Base-by-base conservation (phyloP, 225 moss, liverwort and hornwort genomes). In the Sphagnum tenellum region DNA sequence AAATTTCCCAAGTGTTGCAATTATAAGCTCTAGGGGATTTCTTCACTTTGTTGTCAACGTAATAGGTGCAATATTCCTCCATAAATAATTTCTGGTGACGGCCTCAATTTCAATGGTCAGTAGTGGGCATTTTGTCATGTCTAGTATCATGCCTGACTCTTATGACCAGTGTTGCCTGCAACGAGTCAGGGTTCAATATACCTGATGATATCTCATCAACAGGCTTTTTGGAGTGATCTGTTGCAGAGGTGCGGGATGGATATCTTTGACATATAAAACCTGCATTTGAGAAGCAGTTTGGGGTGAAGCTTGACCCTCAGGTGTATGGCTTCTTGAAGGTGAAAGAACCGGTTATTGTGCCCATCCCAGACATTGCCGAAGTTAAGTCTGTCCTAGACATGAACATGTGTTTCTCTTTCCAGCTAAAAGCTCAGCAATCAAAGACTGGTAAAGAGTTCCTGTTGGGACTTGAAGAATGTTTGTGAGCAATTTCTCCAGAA, bases 391-490 rank as follows among this genome's bases (percentile, higher is more conserved):
- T 59, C 71, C 74, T 47, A 71, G 68, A 70, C 4, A 62, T 51
- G 67, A 76, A 13, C 44, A 70, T 54, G 69, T 71, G 56, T 64
- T 73, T 7, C 66, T 80, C 11, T 46, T 58, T 58, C 69, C 76
- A 46, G 50, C 60, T 49, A 65, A 70, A 63, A 12, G 46, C 14
- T 46, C 45, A 6, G 44, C 9, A 3, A 62, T 57, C 10, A 57
- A 45, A 53, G 46, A 46, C 65, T 49, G 44, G 61, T 61, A 55
- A 49, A 14, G 4, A 44, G 44, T 13, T 49, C n/a, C 51, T 70
- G 78, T 70, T 74, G 67, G 3, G 66, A 69, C 60, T 71, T 79
- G 78, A 72, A 69, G 66, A 63, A 73, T 57, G 79, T 75, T 48
- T 80, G 79, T 67, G 75, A 67, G 54, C 48, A 48, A 45, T 60